Evolutionary conservation across 768 basidiomycete genomes (phyloP), one percentile per base, ranked within the genome.

Genomic region (Cyathus striatus): DNA sequence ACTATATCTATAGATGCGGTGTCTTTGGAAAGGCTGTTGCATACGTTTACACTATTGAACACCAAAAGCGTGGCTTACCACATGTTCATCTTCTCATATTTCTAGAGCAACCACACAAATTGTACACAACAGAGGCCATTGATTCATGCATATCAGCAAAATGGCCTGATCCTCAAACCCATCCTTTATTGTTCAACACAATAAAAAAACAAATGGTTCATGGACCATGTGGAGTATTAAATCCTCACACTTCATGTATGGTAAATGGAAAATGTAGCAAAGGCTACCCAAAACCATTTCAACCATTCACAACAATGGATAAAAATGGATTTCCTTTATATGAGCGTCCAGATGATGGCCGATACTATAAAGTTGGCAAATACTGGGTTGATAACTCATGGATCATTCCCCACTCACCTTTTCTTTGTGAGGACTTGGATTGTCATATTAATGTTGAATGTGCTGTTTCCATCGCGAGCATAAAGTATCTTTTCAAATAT

Each of bases 31-130:
- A 44, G 1, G 44, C 58, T 5, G 66, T 65, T 25, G 78, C 69
- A 4, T 56, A 64, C 43, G 68, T 80, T 0, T 75, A 76, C 42
- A 69, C 66, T 10, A 77, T 78, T 40, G 74, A 83, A 46, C 81
- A 78, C 49, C 78, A 81, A 51, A 81, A 80, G 46, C 54, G 70
- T 0, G 73, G 75, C 0, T 66, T 81, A 1, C 76, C 77, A 18
- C 76, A 80, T 47, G 68, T 72, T 49, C 79, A 82, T 51, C 47
- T 71, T 7, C 50, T 80, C 1, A 55, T 80, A 25, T 9, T 3
- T 26, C 39, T 40, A 3, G 3, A 40, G 9, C 12, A 40, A 18
- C n/a, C 21, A 10, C 24, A 17, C 12, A 40, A 40, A 18, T 23
- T 40, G 24, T 12, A 18, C 13, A 40, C 39, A 10, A 17, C 39